These are phyloP conservation scores for Phyllachora maydis DNA, from an alignment of 2,329 filamentous ascomycete genomes.

Conservation along the genomic window DNA sequence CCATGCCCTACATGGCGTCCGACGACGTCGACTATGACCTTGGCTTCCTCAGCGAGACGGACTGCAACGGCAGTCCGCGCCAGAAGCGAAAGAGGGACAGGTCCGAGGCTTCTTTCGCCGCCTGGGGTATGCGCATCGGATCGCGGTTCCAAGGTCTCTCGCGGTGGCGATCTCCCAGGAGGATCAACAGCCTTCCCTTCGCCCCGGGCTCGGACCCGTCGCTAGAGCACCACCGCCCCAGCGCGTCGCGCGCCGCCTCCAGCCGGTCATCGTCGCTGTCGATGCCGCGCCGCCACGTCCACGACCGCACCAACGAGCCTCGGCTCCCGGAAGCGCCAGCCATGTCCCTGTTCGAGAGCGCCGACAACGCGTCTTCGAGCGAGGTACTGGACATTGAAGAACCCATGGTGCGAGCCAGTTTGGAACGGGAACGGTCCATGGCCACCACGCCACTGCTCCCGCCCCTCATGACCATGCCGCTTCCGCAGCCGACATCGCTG, in stretches of 20 bases:
- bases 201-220: conserved; percentile 64
- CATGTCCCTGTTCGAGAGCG: conserved; percentile 39
- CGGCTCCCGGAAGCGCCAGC: conserved; percentile 39
- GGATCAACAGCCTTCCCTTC: conserved; percentile 21
- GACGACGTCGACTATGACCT: conserved; percentile 45
- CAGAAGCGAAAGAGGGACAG: conserved; percentile 34
- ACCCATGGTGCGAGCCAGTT: conserved; percentile 25
- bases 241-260: conserved; percentile 43
- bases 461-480: conserved; percentile 47
- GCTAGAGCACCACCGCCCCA: conserved; percentile 56
- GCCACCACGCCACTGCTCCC: conserved; percentile 73
- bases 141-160: conserved; percentile 33
- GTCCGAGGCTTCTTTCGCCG: conserved; percentile 37
- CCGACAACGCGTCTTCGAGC: conserved; percentile 27
- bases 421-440: conserved; percentile 34
- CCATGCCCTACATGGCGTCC: conserved; percentile 15
- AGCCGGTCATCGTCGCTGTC: conserved; percentile 66
- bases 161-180: conserved; percentile 25
- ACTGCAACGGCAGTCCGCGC: conserved; percentile 23
- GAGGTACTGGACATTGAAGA: conserved; percentile 29
- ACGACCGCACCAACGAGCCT: conserved; percentile 25
- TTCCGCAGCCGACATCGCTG: conserved; percentile 24
- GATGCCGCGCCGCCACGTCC: conserved; percentile 25
- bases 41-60: conserved; percentile 44
- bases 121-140: conserved; percentile 43